Percentiles rank a stretch among this genome's conserved stretches.
Evolutionary conservation across 1,139 yeast genomes (phyloP).

Genomic region (Zygoascus sp.): DNA sequence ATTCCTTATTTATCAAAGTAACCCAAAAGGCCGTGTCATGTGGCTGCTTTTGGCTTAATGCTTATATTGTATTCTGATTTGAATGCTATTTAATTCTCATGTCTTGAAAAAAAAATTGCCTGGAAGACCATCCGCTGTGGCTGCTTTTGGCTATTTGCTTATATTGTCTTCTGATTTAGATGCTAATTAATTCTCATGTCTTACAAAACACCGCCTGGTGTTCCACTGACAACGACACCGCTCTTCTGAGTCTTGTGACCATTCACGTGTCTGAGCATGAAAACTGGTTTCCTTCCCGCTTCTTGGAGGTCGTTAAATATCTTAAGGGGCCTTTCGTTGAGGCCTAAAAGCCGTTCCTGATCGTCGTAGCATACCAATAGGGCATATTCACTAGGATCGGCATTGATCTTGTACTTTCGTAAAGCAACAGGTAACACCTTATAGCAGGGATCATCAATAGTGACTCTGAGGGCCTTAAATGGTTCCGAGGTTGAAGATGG

Average conservation of each 20-base stretch:
- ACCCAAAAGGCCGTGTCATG: too few species aligned
- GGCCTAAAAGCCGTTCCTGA: slow-evolving; percentile 75
- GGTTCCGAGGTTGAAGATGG: slow-evolving; percentile 52
- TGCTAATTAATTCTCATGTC: neutral
- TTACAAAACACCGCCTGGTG: slow-evolving; percentile 36
- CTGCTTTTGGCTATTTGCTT: neutral
- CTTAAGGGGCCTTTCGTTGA: slow-evolving; percentile 83
- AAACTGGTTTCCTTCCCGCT: slow-evolving; percentile 84
- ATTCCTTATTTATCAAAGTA: too few species aligned
- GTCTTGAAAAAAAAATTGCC: neutral
- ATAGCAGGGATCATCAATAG: slow-evolving; percentile 88
- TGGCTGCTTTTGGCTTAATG: neutral
- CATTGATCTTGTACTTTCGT: slow-evolving; percentile 75
- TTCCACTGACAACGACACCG: slow-evolving; percentile 32
- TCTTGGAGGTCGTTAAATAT: slow-evolving; percentile 87
- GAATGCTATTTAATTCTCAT: neutral
- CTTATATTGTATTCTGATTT: slow-evolving; percentile 1
- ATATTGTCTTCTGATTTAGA: neutral
- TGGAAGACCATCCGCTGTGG: neutral
- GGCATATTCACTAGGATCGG: slow-evolving; percentile 87
- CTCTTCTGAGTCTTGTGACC: slow-evolving; percentile 29
- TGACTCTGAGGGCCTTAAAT: slow-evolving; percentile 77
- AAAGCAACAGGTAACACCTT: slow-evolving; percentile 86
- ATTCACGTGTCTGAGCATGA: slow-evolving; percentile 84
- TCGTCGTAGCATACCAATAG: slow-evolving; percentile 88